These are phyloP conservation scores for Phaeosphaeriaceae sp. DNA, from an alignment of 2,329 filamentous ascomycete genomes.

Conservation along the genomic window DNA sequence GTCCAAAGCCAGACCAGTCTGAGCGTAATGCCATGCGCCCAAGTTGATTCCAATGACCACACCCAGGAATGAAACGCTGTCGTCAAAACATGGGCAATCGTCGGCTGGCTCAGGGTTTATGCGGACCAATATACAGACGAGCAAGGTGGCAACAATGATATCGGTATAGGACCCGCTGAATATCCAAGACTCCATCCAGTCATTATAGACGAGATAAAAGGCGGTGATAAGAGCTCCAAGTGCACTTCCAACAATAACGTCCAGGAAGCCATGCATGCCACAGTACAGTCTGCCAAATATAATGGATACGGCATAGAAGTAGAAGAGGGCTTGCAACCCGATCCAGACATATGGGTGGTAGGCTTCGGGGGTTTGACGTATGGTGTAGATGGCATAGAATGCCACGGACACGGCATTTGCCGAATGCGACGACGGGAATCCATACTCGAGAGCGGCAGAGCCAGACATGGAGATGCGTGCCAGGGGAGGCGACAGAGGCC, in stretches of 20 bases:
- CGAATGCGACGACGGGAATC: slow-evolving; percentile 95
- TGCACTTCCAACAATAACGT: slow-evolving; percentile 81
- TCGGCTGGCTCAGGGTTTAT: slow-evolving; percentile 96
- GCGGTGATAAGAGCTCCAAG: slow-evolving; percentile 73
- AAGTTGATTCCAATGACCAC: slow-evolving; percentile 85
- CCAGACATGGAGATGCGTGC: slow-evolving; percentile 97
- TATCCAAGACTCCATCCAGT: slow-evolving; percentile 73
- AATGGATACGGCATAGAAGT: slow-evolving; percentile 89
- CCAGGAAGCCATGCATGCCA: slow-evolving; percentile 97
- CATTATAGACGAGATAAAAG: slow-evolving; percentile 62
- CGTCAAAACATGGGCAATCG: slow-evolving; percentile 96
- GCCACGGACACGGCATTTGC: slow-evolving; percentile 96
- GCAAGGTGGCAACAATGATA: slow-evolving; percentile 67
- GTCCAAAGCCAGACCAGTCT: slow-evolving; percentile 61
- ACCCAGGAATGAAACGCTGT: slow-evolving; percentile 90
- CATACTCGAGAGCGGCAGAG: slow-evolving; percentile 92
- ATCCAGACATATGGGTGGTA: slow-evolving; percentile 66
- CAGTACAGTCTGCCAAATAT: slow-evolving; percentile 92
- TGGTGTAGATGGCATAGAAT: slow-evolving; percentile 77
- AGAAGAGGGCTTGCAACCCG: slow-evolving; percentile 72
- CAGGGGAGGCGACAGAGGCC: slow-evolving; percentile 88
- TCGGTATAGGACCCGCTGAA: slow-evolving; percentile 62
- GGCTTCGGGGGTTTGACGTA: slow-evolving; percentile 70
- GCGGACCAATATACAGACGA: slow-evolving; percentile 78
- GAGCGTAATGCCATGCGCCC: slow-evolving; percentile 82